phyloP scores from a whole-genome alignment of 192 early-diverging fungal species.

The Pecoramyces ruminantium region DNA sequence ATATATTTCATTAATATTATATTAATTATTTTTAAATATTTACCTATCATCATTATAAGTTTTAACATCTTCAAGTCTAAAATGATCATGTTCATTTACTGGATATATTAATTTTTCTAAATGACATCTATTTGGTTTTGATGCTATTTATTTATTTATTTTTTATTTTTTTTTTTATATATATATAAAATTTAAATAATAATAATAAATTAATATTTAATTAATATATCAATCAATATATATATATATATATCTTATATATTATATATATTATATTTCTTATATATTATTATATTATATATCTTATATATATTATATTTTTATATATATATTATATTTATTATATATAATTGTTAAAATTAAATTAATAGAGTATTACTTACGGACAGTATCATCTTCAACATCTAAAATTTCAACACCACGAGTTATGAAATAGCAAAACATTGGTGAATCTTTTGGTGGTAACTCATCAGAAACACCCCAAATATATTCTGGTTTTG shows the following conservation, averaged over 20 bases:
- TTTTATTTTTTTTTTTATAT: too few relatives aligned
- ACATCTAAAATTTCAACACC: slow-evolving; percentile 82
- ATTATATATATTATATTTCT: too few relatives aligned
- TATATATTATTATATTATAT: too few relatives aligned
- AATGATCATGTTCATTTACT: slow-evolving; percentile 38
- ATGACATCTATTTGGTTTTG: slow-evolving; percentile 71
- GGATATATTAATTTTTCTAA: slow-evolving; percentile 81
- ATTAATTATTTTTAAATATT: slow-evolving; percentile 7
- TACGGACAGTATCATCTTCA: slow-evolving; percentile 55
- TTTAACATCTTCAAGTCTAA: slow-evolving; percentile 59
- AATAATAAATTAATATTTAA: too few relatives aligned
- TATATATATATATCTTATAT: too few relatives aligned
- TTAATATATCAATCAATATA: too few relatives aligned
- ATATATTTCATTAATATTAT: too few relatives aligned
- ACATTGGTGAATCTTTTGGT: slow-evolving; percentile 7
- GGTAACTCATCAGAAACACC: slow-evolving; percentile 5
- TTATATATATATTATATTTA: neutral
- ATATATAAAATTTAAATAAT: too few relatives aligned
- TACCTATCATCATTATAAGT: slow-evolving; percentile 67
- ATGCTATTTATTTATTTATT: too few relatives aligned
- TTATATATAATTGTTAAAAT: too few relatives aligned
- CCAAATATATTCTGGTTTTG: slow-evolving; percentile 16
- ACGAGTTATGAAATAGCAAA: slow-evolving; percentile 69
- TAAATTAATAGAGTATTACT: neutral
- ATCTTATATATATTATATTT: too few relatives aligned